Base-by-base conservation (phyloP, 2,329 filamentous ascomycete genomes). In the Verticillium isaacii region DNA sequence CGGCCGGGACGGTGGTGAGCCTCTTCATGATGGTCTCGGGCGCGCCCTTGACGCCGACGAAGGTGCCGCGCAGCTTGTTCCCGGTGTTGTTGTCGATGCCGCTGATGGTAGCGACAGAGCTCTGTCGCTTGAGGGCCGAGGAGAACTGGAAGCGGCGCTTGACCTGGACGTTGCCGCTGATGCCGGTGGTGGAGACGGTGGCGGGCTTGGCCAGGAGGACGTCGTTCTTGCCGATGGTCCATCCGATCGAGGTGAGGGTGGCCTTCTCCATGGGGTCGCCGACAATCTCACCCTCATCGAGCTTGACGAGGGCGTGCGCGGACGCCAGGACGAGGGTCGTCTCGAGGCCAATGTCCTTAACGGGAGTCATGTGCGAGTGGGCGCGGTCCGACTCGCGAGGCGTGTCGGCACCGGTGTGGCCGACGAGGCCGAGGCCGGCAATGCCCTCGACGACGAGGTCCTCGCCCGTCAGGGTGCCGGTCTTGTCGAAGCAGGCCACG, bases 221-320 rank as follows among this genome's bases (percentile, higher is more conserved):
- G 70, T 99, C 94, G 67, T 97, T 95, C 70, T 87, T 89, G 57
- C 93, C 93, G n/a, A 99, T 84, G 61, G 85, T 88, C 95, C 95
- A 99, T 60, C 94, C 93, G 12, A 99, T 87, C 61, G 94, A 93
- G 57, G 84, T 81, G 32, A 99, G 81, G 1, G 95, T 98, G 55
- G 95, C 95, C 78, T 98, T 98, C 73, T 99, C 95, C 95, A 99
- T 99, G 2, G 95, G 95, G 72, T 99, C 95, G 70, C 95, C 95
- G 55, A 99, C 95, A 68, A 98, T 90, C 14, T 99, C 95, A 23
- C 95, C 95, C 74, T 99, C 95, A 67, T 99, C 95, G 17, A 99
- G 84, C 73, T 94, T 97, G 58, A 99, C 96, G 32, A 99, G 82
- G 52, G 95, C 95, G 73, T 99, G 95, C 2, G 95, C 95, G 14